Evolutionary conservation across 257 asterid species (phyloP).

Genomic region (Lavandula angustifolia): DNA sequence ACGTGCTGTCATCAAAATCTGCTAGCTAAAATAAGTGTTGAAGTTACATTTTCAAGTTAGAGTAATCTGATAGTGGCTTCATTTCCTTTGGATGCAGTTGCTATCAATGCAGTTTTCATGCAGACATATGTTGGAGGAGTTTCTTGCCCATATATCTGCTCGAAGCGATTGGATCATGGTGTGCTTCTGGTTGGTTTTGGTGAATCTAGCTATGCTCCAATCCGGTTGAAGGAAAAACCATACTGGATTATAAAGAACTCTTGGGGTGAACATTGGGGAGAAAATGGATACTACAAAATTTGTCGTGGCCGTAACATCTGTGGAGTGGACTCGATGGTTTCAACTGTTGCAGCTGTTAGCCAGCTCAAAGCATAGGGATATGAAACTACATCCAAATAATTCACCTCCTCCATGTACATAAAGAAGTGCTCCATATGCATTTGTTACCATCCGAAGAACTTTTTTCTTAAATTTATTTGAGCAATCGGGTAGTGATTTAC

Average conservation of each 20-base stretch:
- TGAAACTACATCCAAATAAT: not conserved
- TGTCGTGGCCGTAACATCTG: constrained; percentile 25
- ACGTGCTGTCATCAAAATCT: not conserved
- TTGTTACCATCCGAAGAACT: constrained; percentile 11
- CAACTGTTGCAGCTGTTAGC: constrained; percentile 35
- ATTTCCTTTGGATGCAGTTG: constrained; percentile 9
- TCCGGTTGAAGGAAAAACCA: constrained; percentile 22
- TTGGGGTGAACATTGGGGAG: constrained; percentile 24
- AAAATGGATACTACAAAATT: constrained; percentile 23
- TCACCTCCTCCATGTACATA: constrained; percentile 36
- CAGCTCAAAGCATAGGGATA: constrained; percentile 27
- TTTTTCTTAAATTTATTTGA: not conserved
- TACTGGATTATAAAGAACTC: constrained; percentile 25
- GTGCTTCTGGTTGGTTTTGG: constrained; percentile 24
- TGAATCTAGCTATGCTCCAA: constrained; percentile 21
- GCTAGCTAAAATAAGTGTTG: not conserved
- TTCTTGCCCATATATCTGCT: constrained; percentile 22
- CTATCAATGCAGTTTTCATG: constrained; percentile 27
- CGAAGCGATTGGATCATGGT: constrained; percentile 26
- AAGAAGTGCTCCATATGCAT: constrained; percentile 25
- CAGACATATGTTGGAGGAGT: constrained; percentile 26
- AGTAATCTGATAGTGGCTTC: not conserved
- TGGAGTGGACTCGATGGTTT: constrained; percentile 26
- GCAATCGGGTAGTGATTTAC: not conserved
- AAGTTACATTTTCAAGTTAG: not conserved